Conservation (phyloP, 345 rosid species). For the Lumnitzera racemosa region DNA sequence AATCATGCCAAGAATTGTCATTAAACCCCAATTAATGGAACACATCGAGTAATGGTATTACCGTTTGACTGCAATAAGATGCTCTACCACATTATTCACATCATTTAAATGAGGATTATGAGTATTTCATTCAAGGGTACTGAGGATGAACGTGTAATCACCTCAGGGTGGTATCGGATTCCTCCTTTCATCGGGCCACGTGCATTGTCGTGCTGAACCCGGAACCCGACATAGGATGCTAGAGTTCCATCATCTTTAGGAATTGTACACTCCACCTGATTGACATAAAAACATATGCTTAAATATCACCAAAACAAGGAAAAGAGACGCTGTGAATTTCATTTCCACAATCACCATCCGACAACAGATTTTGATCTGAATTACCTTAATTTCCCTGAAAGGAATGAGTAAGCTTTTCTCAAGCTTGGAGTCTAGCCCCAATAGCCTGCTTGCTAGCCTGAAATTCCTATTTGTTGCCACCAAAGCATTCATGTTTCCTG, state of each 20-base stretch:
- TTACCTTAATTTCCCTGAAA: constrained; percentile 93
- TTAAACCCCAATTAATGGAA: too few relatives aligned
- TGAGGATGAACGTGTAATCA: constrained; percentile 4
- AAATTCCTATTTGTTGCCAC: constrained; percentile 97
- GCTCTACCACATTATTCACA: too few relatives aligned
- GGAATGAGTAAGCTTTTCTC: constrained; percentile 94
- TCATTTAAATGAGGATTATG: too few relatives aligned
- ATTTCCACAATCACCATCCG: too few relatives aligned
- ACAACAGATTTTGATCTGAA: too few relatives aligned
- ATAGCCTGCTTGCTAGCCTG: constrained; percentile 77
- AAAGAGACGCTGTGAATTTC: neutral
- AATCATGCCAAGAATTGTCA: neutral
- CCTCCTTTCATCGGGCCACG: constrained; percentile 99
- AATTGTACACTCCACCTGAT: constrained; percentile 88
- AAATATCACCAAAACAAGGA: neutral
- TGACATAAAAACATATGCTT: too few relatives aligned
- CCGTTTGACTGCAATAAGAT: too few relatives aligned
- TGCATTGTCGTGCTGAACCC: constrained; percentile 95
- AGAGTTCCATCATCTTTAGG: constrained; percentile 88
- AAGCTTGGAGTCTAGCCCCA: constrained; percentile 93
- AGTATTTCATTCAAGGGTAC: too few relatives aligned
- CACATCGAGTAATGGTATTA: too few relatives aligned
- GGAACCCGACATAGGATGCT: constrained; percentile 87
- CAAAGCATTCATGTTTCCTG: constrained; percentile 67
- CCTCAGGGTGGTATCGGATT: constrained; percentile 98